These are phyloP conservation scores for Bipolaris victoriae DNA, from an alignment of 2,329 filamentous ascomycete genomes.

Conservation along the genomic window DNA sequence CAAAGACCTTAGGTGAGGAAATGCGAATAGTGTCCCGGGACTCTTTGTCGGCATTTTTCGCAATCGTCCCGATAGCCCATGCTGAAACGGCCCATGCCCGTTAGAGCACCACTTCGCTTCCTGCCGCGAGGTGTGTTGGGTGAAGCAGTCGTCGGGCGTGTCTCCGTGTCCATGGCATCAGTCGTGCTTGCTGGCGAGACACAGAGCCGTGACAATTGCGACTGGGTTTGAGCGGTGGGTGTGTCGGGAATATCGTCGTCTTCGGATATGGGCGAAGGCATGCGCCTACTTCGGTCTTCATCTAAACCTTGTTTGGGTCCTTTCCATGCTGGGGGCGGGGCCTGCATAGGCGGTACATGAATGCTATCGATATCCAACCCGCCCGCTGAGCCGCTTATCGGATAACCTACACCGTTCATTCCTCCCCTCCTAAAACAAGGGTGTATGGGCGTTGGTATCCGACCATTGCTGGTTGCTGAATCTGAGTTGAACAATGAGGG, in stretches of 20 bases:
- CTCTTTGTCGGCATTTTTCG: slow-evolving; percentile 55
- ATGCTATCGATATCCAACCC: slow-evolving; percentile 24
- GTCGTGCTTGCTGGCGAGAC: slow-evolving; percentile 33
- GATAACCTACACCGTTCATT: slow-evolving; percentile 38
- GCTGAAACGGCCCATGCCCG: slow-evolving; percentile 50
- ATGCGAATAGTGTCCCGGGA: slow-evolving; percentile 60
- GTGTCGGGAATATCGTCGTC: slow-evolving; percentile 48
- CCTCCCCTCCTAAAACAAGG: slow-evolving; percentile 42
- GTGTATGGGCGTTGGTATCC: slow-evolving; percentile 52
- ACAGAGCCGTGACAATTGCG: slow-evolving; percentile 48
- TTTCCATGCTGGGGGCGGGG: slow-evolving; percentile 31
- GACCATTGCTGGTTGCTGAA: slow-evolving; percentile 26
- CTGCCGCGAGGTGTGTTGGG: slow-evolving; percentile 40
- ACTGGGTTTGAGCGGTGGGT: slow-evolving; percentile 46
- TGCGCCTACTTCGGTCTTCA: slow-evolving; percentile 39
- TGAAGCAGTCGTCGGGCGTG: slow-evolving; percentile 16
- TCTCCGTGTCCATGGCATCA: slow-evolving; percentile 43
- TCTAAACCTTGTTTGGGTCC: slow-evolving; percentile 25
- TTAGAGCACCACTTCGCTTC: slow-evolving; percentile 49
- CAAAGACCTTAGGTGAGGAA: slow-evolving; percentile 42
- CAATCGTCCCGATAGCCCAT: slow-evolving; percentile 59
- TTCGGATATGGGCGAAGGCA: slow-evolving; percentile 52
- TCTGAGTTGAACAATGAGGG: slow-evolving; percentile 35
- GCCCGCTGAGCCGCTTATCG: slow-evolving; percentile 39
- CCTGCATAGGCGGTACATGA: slow-evolving; percentile 21